phyloP scores from a whole-genome alignment of 2,329 filamentous ascomycete species.

The Penicillium nordicum region DNA sequence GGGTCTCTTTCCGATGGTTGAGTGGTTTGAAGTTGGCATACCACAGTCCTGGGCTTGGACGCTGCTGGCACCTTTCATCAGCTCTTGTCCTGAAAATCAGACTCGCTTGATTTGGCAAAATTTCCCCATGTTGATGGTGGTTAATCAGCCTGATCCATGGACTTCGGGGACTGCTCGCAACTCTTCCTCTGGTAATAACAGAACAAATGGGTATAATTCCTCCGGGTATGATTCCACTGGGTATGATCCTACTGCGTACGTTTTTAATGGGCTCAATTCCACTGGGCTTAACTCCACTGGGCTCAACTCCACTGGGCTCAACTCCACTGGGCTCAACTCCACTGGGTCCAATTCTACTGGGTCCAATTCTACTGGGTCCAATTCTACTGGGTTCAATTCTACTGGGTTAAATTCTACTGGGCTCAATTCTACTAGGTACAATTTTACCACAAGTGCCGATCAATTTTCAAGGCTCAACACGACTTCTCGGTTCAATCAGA shows the following conservation, averaged over 20 bases:
- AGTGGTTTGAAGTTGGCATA: slow-evolving; percentile 76
- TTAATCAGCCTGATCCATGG: slow-evolving; percentile 70
- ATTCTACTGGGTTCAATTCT: not conserved
- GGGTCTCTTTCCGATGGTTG: slow-evolving; percentile 75
- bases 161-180: not conserved
- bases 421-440: not conserved
- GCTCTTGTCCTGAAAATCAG: slow-evolving; percentile 67
- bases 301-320: not conserved
- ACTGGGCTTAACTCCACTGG: not conserved
- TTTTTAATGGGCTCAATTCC: not conserved
- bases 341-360: not conserved
- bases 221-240: not conserved
- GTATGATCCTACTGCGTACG: not conserved
- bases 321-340: not conserved
- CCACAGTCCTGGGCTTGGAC: slow-evolving; percentile 86
- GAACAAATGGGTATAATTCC: slow-evolving; percentile 20
- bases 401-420: not conserved
- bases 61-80: slow-evolving; percentile 75
- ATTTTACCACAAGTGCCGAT: not conserved
- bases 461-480: slow-evolving; percentile 23
- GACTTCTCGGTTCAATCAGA: slow-evolving; percentile 29
- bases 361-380: not conserved
- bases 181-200: slow-evolving; percentile 49
- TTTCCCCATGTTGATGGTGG: slow-evolving; percentile 67
- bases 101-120: slow-evolving; percentile 82